Percentiles rank a stretch among this genome's conserved stretches.
Conservation (phyloP, 2,329 filamentous ascomycete genomes). For the Talaromyces sp. region DNA sequence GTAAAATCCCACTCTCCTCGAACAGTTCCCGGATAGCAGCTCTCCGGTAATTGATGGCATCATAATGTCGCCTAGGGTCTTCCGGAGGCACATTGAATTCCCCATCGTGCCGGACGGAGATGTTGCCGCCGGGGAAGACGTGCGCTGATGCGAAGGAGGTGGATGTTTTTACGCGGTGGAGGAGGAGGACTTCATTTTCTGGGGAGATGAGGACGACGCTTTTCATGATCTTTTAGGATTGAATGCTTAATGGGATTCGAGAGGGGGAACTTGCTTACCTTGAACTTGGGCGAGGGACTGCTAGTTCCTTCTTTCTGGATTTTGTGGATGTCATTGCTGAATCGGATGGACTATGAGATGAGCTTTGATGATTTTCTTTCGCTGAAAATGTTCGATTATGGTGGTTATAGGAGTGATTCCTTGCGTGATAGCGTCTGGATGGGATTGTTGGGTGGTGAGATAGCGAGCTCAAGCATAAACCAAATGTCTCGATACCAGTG, state of each 20-base stretch:
- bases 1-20: conserved; percentile 86
- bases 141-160: conserved; percentile 86
- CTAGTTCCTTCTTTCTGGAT: conserved; percentile 39
- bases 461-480: background rate
- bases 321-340: conserved; percentile 20
- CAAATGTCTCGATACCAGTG: background rate
- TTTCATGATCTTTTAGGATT: too few relatives aligned
- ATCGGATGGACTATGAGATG: background rate
- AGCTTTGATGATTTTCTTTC: background rate
- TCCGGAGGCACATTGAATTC: conserved; percentile 47
- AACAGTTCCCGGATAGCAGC: conserved; percentile 90
- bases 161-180: conserved; percentile 80
- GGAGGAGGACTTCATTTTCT: conserved; percentile 79
- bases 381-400: background rate
- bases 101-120: conserved; percentile 71
- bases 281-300: conserved; percentile 62
- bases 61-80: conserved; percentile 62
- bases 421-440: background rate
- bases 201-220: conserved; percentile 72
- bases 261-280: conserved; percentile 47
- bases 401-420: too few relatives aligned
- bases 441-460: background rate
- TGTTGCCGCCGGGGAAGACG: conserved; percentile 89
- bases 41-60: conserved; percentile 71
- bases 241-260: background rate